Base-by-base conservation (phyloP, 345 rosid genomes). In the Brassica incana region DNA sequence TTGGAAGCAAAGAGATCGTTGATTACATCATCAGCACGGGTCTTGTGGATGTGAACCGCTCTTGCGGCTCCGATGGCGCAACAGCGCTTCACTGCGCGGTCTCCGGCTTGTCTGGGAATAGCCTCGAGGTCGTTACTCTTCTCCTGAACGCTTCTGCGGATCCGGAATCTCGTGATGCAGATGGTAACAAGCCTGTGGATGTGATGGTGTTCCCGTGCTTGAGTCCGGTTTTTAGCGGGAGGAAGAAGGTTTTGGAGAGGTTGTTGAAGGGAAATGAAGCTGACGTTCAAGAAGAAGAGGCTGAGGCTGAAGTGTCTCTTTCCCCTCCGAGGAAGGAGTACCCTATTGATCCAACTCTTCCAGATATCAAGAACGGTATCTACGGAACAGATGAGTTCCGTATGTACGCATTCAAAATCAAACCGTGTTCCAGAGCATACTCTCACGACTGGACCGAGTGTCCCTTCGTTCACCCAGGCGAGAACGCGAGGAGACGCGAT, bases 361-460 rank as follows among this genome's bases (percentile, higher is more conserved):
- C 97, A 0, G 92, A 92, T 80, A 95, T 95, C 77, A 95, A 92
- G 82, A 89, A 85, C 6, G 93, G 91, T 65, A 81, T 92, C 20
- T 95, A 91, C 6, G 88, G 95, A 50, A 92, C 99, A 0, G 97
- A 95, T 76, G 99, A 95, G 80, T 95, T 95, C 81, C 84, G 97
- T 76, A 95, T 92, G 97, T 95, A 86, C 72, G 80, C 90, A 0
- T 92, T 95, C 83, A 95, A 92, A 89, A 86, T 95, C 75, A 92
- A 86, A 84, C 99, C 97, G 12, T 95, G 97, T 76, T 95, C 99
- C 4, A 88, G 97, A 85, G 97, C 99, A 5, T 95, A 95, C 83
- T 92, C 97, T 0, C 99, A 95, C 35, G 99, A 95, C 40, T 91
- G 99, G 99, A 95, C 97, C 0, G 97, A 95, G 80, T 95, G 97